phyloP scores from a whole-genome alignment of 1,139 yeast species.

The Yarrowia galli region DNA sequence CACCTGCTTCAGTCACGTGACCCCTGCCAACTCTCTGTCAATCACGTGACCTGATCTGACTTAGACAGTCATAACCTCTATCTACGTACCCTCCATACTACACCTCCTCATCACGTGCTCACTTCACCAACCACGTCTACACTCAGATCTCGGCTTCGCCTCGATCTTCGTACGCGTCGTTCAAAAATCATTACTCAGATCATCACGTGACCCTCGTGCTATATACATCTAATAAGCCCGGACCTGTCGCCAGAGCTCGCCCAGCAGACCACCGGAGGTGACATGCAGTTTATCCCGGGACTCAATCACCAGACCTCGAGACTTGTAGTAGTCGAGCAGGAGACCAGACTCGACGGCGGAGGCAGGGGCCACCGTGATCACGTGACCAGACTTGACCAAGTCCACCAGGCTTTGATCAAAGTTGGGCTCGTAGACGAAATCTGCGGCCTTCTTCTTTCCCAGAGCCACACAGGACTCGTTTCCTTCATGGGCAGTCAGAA shows the following conservation, averaged over 20 bases:
- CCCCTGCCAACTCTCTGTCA: too few species aligned
- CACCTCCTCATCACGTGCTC: too few species aligned
- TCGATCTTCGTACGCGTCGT: too few species aligned
- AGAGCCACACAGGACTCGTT: conserved; percentile 5
- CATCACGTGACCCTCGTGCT: too few species aligned
- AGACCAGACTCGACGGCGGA: conserved; percentile 5
- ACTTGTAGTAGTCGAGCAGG: conserved; percentile 24
- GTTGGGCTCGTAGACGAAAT: conserved; percentile 19
- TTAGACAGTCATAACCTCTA: too few species aligned
- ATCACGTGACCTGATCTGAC: too few species aligned
- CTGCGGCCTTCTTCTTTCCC: background rate
- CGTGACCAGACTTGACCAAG: background rate
- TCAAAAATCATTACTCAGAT: too few species aligned
- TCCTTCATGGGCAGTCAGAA: background rate
- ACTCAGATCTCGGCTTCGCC: too few species aligned
- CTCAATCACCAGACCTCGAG: conserved; percentile 4
- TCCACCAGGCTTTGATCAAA: conserved; percentile 13
- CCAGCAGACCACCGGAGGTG: conserved; percentile 17
- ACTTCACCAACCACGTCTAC: too few species aligned
- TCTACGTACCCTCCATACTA: too few species aligned
- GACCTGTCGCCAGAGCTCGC: conserved; percentile 35
- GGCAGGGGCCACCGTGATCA: background rate
- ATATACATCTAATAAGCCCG: conserved; percentile 5
- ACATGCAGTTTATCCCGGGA: conserved; percentile 2
- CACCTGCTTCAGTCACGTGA: too few species aligned